Evolutionary conservation across 2,329 filamentous ascomycete species (phyloP).

Genomic region (Ceratocystis ficicola): DNA sequence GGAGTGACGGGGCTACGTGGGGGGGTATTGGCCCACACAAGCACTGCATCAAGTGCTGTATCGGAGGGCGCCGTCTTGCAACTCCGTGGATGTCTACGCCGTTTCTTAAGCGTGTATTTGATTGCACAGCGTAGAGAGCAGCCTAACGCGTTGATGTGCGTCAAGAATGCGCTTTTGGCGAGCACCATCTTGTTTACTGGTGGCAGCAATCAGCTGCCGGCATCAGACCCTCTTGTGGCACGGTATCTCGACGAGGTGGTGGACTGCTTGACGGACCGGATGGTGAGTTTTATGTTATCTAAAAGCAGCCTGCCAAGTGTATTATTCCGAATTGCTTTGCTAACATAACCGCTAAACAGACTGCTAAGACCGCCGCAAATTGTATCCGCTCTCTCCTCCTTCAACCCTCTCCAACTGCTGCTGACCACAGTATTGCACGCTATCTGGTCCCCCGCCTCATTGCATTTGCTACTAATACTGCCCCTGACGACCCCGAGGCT

Average conservation of each 20-base stretch:
- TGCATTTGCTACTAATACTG: conserved; percentile 56
- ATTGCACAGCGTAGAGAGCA: conserved; percentile 62
- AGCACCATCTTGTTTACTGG: conserved; percentile 81
- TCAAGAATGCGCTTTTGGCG: conserved; percentile 84
- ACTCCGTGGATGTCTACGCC: conserved; percentile 67
- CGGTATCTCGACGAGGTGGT: conserved; percentile 69
- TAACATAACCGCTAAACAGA: conserved; percentile 34
- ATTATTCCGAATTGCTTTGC: too few species aligned
- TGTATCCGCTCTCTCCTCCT: conserved; percentile 78
- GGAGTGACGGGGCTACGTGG: conserved; percentile 49
- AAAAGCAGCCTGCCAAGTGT: too few species aligned
- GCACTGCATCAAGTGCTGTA: conserved; percentile 24
- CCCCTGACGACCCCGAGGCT: conserved; percentile 67
- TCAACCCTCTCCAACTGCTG: conserved; percentile 46
- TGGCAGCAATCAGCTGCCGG: conserved; percentile 58
- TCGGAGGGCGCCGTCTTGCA: conserved; percentile 49
- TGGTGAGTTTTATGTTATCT: conserved; percentile 45
- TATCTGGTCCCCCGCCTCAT: conserved; percentile 65
- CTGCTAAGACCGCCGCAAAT: conserved; percentile 77
- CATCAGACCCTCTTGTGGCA: conserved; percentile 61
- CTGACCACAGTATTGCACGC: conserved; percentile 61
- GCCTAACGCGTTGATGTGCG: conserved; percentile 68
- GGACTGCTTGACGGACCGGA: conserved; percentile 69
- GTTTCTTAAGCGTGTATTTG: conserved; percentile 69
- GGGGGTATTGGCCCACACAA: conserved; percentile 26